Percentiles rank a stretch among this genome's conserved stretches.
phyloP scores from a whole-genome alignment of 352 stramenopile genomes.

The Globisporangium parvum region DNA sequence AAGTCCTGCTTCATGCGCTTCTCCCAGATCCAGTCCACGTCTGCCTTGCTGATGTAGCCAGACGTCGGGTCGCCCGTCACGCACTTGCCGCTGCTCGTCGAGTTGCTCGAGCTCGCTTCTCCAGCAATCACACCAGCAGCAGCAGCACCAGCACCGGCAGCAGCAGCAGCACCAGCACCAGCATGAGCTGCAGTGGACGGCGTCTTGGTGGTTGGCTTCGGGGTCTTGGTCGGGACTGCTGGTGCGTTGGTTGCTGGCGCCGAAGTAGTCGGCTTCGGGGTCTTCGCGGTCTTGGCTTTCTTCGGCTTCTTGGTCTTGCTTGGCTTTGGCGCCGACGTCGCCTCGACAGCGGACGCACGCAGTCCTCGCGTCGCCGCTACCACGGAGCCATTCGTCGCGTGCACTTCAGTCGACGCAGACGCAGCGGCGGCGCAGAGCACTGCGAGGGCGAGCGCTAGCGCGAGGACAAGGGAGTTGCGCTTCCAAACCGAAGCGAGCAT shows the following conservation, averaged over 20 bases:
- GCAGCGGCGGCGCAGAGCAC: neutral
- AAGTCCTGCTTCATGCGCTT: conserved; percentile 18
- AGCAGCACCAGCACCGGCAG: neutral
- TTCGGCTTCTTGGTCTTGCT: conserved; percentile 4
- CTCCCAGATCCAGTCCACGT: conserved; percentile 21
- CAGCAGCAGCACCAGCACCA: neutral
- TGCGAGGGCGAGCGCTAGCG: conserved; percentile 1
- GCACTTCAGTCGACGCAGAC: neutral
- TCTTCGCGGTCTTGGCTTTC: conserved; percentile 1
- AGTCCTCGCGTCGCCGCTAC: neutral
- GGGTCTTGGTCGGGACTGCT: neutral
- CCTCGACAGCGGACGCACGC: neutral
- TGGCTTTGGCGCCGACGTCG: neutral
- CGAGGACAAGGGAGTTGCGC: conserved; percentile 1
- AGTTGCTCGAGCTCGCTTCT: neutral
- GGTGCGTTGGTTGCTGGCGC: neutral
- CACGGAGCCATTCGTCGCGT: neutral
- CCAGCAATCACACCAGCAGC: too few species aligned
- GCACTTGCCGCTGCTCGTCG: conserved; percentile 12
- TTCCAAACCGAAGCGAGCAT: conserved; percentile 3
- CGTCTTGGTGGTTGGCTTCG: neutral
- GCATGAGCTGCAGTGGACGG: neutral
- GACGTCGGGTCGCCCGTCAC: conserved; percentile 16
- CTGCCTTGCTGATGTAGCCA: conserved; percentile 19
- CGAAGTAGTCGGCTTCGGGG: neutral